Conservation (phyloP, 257 asterid species). For the Petrea volubilis region DNA sequence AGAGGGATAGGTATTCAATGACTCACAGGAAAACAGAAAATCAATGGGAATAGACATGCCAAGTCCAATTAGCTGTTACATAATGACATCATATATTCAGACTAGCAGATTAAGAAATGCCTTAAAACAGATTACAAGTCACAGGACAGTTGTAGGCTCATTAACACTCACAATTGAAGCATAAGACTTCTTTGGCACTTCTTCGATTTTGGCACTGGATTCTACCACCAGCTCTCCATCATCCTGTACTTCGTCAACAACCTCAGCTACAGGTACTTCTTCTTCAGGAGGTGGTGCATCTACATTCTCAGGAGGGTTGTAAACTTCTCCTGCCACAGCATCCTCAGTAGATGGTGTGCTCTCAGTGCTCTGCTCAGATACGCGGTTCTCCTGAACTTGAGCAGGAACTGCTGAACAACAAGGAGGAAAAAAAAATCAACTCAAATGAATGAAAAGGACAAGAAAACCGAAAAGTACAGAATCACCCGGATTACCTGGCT, state of each 20-base stretch:
- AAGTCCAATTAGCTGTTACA: not conserved
- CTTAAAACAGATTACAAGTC: not conserved
- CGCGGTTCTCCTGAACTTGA: conserved; percentile 51
- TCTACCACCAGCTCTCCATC: conserved; percentile 47
- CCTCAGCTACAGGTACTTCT: conserved; percentile 81
- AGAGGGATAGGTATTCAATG: not conserved
- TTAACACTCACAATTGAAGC: conserved; percentile 82
- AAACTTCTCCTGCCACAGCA: conserved; percentile 65
- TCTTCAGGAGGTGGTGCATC: conserved; percentile 56
- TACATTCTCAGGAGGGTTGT: conserved; percentile 74
- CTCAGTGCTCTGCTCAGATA: conserved; percentile 52
- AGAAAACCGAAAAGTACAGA: conserved; percentile 7
- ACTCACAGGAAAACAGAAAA: not conserved
- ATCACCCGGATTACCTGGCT: conserved; percentile 48
- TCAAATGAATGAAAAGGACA: not conserved
- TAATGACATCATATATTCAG: not conserved
- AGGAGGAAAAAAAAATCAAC: not conserved
- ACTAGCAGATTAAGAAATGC: not conserved
- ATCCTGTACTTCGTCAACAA: conserved; percentile 62
- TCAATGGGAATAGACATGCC: not conserved
- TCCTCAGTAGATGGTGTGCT: conserved; percentile 57
- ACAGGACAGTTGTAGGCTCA: not conserved
- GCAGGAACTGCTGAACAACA: conserved; percentile 39
- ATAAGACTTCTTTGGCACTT: conserved; percentile 80
- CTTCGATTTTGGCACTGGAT: conserved; percentile 57